Evolutionary conservation across 192 early-diverging fungal genomes (phyloP).

Genomic region (Endogone sp.): DNA sequence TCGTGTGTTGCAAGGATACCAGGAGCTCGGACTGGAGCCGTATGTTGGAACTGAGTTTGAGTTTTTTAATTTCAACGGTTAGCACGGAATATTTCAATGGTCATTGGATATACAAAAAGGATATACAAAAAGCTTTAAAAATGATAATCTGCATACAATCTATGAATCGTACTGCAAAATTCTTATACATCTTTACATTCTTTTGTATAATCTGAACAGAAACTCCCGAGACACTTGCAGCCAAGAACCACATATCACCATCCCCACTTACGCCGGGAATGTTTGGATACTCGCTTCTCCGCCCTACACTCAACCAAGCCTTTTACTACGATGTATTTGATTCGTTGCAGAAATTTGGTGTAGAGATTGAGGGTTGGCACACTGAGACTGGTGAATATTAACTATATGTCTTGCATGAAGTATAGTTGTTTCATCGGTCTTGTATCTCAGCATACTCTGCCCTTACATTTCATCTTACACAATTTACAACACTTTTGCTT

Average conservation of each 20-base stretch:
- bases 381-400: conserved; percentile 58
- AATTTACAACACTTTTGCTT: neutral
- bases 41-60: conserved; percentile 64
- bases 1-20: conserved; percentile 32
- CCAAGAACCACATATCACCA: conserved; percentile 54
- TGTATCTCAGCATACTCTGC: no score
- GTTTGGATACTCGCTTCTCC: conserved; percentile 75
- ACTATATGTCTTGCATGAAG: neutral
- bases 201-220: conserved; percentile 39
- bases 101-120: no score
- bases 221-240: conserved; percentile 57
- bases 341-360: conserved; percentile 47
- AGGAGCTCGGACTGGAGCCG: conserved; percentile 32
- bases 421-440: neutral
- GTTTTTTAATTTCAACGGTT: conserved; percentile 81
- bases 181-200: no score
- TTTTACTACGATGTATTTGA: conserved; percentile 73
- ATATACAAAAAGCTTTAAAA: no score
- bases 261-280: conserved; percentile 69
- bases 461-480: no score
- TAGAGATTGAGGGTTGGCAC: conserved; percentile 73
- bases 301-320: conserved; percentile 60
- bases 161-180: no score
- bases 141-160: no score
- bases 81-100: no score